Conservation (phyloP, 495 filamentous ascomycete genomes). For the Trypethelium eluteriae region DNA sequence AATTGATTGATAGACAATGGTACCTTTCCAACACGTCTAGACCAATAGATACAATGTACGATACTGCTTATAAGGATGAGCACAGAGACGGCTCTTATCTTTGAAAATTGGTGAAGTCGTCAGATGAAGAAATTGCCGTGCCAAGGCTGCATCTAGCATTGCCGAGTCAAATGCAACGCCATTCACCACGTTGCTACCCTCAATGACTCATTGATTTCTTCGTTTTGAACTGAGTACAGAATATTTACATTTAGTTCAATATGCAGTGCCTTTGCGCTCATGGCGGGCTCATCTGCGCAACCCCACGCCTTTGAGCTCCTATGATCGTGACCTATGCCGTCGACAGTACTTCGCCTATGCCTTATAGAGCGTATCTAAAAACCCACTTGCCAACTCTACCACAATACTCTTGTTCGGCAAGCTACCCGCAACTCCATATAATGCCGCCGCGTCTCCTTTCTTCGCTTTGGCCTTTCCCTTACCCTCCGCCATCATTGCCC, state of each 20-base stretch:
- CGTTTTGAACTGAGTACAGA: neutral
- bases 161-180: constrained; percentile 1
- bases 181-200: neutral
- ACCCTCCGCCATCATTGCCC: constrained; percentile 61
- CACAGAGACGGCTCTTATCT: neutral
- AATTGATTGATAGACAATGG: constrained; percentile 60
- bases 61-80: neutral
- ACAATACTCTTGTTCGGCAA: constrained; percentile 94
- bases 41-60: constrained; percentile 38
- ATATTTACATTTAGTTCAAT: neutral
- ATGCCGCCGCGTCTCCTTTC: constrained; percentile 67
- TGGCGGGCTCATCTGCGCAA: neutral
- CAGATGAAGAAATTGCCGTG: neutral
- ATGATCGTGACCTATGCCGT: neutral
- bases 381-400: constrained; percentile 79
- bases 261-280: neutral
- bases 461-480: constrained; percentile 57
- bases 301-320: neutral
- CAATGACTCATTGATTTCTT: neutral
- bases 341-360: constrained; percentile 44
- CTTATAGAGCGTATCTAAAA: constrained; percentile 94
- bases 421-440: constrained; percentile 93
- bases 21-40: constrained; percentile 74
- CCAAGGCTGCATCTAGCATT: neutral
- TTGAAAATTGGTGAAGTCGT: neutral